These are phyloP conservation scores for Stachybotrys chlorohalonatus DNA, from an alignment of 2,329 filamentous ascomycete species.

Conservation along the genomic window DNA sequence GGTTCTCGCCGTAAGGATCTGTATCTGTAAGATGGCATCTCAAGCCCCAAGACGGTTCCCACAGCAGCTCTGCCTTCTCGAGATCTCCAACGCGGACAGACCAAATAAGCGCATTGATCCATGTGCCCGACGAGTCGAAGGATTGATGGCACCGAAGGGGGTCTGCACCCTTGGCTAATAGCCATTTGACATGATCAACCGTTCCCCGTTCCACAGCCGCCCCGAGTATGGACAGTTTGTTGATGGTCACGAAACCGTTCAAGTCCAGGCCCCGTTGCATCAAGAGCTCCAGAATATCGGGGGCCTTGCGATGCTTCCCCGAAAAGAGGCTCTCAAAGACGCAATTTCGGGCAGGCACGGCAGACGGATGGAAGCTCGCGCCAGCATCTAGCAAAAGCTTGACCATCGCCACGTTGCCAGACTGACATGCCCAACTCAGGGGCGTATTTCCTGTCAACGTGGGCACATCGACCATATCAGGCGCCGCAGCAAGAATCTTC, in stretches of 20 bases:
- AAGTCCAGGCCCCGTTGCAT: slow-evolving; percentile 10
- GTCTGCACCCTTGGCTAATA: slow-evolving; percentile 12
- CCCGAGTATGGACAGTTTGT: background rate
- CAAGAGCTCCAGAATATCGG: slow-evolving; percentile 7
- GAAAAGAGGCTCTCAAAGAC: slow-evolving; percentile 4
- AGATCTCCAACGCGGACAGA: background rate
- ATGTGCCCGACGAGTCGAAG: slow-evolving; percentile 2
- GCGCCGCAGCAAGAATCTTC: slow-evolving; percentile 7
- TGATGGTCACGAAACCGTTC: slow-evolving; percentile 4
- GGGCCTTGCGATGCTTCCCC: background rate
- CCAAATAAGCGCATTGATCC: slow-evolving; percentile 9
- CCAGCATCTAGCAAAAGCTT: slow-evolving; percentile 11
- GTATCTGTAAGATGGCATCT: slow-evolving; percentile 6
- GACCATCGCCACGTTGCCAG: slow-evolving; percentile 5
- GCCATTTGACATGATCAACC: slow-evolving; percentile 7
- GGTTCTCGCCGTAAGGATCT: slow-evolving; percentile 8
- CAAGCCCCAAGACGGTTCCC: slow-evolving; percentile 8
- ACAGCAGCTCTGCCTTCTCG: slow-evolving; percentile 6
- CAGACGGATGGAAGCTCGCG: slow-evolving; percentile 5
- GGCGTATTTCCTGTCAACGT: slow-evolving; percentile 6
- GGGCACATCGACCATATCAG: slow-evolving; percentile 8
- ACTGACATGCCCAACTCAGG: slow-evolving; percentile 7
- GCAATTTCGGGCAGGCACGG: slow-evolving; percentile 4
- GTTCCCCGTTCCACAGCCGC: slow-evolving; percentile 7
- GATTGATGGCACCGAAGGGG: slow-evolving; percentile 6